Evolutionary conservation across 495 filamentous ascomycete genomes (phyloP).

Genomic region (Eremomyces bilateralis): DNA sequence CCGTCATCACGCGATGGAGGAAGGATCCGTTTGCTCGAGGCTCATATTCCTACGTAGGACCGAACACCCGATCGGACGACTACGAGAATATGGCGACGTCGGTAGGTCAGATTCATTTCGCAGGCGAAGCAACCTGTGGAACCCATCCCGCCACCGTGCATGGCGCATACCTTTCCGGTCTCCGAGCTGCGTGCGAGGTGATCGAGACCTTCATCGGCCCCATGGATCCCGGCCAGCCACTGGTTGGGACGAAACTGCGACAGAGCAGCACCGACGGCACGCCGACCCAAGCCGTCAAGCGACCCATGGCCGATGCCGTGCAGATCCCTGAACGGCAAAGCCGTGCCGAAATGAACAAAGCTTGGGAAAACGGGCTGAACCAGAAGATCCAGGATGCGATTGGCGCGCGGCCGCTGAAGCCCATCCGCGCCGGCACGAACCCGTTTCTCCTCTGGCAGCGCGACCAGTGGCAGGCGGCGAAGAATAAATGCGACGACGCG

Average conservation of each 20-base stretch:
- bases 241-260: conserved; percentile 39
- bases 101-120: conserved; percentile 81
- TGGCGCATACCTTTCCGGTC: conserved; percentile 82
- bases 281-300: conserved; percentile 5
- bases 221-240: conserved; percentile 49
- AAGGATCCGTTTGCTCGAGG: conserved; percentile 74
- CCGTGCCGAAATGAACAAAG: conserved; percentile 18
- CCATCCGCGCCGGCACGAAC: conserved; percentile 45
- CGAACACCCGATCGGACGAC: conserved; percentile 59
- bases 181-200: conserved; percentile 72
- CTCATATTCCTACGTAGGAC: conserved; percentile 82
- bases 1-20: conserved; percentile 86
- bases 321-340: conserved; percentile 19
- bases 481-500: conserved; percentile 45
- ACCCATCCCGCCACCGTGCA: conserved; percentile 95
- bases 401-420: conserved; percentile 49
- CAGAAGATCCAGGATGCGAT: conserved; percentile 43
- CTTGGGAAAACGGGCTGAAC: conserved; percentile 54
- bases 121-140: conserved; percentile 85
- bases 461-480: conserved; percentile 55
- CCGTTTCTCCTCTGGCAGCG: conserved; percentile 49
- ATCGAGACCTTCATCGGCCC: conserved; percentile 59
- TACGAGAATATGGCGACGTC: conserved; percentile 81
- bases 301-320: conserved; percentile 19
- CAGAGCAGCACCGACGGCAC: conserved; percentile 1